phyloP scores from a whole-genome alignment of 371 early-diverging fungal genomes.

The Mortierella sp. region DNA sequence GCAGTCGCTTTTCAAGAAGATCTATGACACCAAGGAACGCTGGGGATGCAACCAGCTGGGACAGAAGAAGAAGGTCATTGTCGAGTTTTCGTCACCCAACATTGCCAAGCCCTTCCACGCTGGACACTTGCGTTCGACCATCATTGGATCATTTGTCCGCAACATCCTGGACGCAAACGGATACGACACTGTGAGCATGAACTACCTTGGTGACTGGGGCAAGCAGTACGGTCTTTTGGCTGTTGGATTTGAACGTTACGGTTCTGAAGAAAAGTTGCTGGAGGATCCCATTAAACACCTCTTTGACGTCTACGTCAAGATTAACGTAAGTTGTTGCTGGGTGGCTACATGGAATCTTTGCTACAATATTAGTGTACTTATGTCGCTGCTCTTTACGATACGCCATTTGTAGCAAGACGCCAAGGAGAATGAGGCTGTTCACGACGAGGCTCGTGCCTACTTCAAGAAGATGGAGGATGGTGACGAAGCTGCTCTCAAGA shows the following conservation, averaged over 20 bases:
- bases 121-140: conserved; percentile 99
- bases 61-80: conserved; percentile 76
- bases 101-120: conserved; percentile 99
- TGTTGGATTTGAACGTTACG: conserved; percentile 91
- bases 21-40: conserved; percentile 59
- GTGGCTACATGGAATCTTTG: too few relatives aligned
- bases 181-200: conserved; percentile 89
- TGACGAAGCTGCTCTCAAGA: conserved; percentile 82
- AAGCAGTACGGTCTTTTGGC: conserved; percentile 99
- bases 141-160: conserved; percentile 96
- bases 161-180: conserved; percentile 91
- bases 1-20: conserved; percentile 62
- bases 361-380: too few relatives aligned
- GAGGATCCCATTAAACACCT: conserved; percentile 95
- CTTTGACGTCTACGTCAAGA: conserved; percentile 95
- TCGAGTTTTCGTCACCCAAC: conserved; percentile 99
- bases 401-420: conserved; percentile 65
- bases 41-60: conserved; percentile 80
- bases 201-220: conserved; percentile 99
- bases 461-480: conserved; percentile 99
- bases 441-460: conserved; percentile 95
- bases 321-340: conserved; percentile 79
- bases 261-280: conserved; percentile 80
- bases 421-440: conserved; percentile 75
- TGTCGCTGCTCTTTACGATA: too few relatives aligned